Base-by-base conservation (phyloP, 768 basidiomycete genomes). In the Phlegmacium glaucopus region DNA sequence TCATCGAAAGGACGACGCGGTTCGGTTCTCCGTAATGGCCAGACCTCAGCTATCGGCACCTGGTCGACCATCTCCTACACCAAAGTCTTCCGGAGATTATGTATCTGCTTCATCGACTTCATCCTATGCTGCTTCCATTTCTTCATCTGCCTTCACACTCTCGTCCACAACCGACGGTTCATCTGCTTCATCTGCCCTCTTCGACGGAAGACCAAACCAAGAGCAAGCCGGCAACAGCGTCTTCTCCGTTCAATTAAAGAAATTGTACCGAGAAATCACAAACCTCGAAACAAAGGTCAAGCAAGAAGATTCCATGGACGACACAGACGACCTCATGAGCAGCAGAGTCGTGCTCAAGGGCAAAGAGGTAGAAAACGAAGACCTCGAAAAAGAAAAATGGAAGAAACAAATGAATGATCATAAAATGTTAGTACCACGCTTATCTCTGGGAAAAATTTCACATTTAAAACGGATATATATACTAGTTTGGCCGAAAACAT, bases 1-100 rank as follows among this genome's bases (percentile, higher is more conserved):
- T 61, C 90, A 89, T 49, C 77, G 89, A 32, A 84, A 90, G 58
- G 90, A 98, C 63, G 91, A 98, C 63, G 92, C 96, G 0, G 80
- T 93, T 27, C 80, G 87, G 9, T 98, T 98, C 66, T 72, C 80
- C 32, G 78, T 83, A 28, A 75, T 82, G 29, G 70, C 79, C 4
- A 78, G 83, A 35, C 76, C 83, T 39, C 50, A 61, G 49, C 56
- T 59, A 8, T 42, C 54, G 6, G 48, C 47, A 41, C 60, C 57
- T 42, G 60, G 61, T 34, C 76, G 77, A 6, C 72, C 77, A 1
- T 55, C 71, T 0, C 78, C 80, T 6, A 72, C 76, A n/a, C 74
- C 80, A 18, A 83, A 83, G 54, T 72, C 76, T 9, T 83, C 85
- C 1, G 80, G 72, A 22, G 88, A 90, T 57, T 81, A 84, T 47